These are phyloP conservation scores for Trypanosoma scelopori DNA, from an alignment of 208 protist species.

Conservation along the genomic window DNA sequence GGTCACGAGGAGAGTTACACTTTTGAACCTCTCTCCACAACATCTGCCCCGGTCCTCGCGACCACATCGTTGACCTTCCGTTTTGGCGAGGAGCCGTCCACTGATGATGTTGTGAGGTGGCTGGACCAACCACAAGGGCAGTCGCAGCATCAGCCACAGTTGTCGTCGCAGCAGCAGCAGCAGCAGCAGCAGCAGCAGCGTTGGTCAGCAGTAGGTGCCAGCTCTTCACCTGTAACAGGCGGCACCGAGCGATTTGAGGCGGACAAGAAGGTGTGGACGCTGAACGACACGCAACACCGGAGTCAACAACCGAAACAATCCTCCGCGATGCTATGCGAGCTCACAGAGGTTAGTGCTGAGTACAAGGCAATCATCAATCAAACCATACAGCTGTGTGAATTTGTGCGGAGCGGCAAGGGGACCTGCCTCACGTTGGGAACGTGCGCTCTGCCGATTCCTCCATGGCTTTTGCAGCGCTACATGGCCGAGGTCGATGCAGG, in stretches of 20 bases:
- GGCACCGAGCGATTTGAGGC: not conserved
- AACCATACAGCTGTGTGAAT: constrained; percentile 48
- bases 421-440: constrained; percentile 15
- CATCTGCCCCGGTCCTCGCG: not conserved
- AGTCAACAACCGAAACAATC: constrained; percentile 8
- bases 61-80: not conserved
- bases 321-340: constrained; percentile 26
- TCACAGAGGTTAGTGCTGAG: constrained; percentile 27
- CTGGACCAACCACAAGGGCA: not conserved
- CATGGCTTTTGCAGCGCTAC: constrained; percentile 27
- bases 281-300: constrained; percentile 1
- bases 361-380: constrained; percentile 34
- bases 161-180: not conserved
- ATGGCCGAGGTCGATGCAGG: constrained; percentile 18
- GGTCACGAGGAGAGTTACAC: constrained; percentile 8
- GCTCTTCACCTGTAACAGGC: not conserved
- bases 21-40: not conserved
- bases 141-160: not conserved
- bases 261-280: not conserved
- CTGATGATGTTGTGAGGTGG: constrained; percentile 2
- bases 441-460: constrained; percentile 27
- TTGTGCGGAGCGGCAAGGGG: constrained; percentile 27
- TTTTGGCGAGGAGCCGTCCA: not conserved
- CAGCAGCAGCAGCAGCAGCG: not conserved
- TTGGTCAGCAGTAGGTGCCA: not conserved